Conservation (phyloP, 1,284 basidiomycete genomes). For the Prillingera fragicola region DNA sequence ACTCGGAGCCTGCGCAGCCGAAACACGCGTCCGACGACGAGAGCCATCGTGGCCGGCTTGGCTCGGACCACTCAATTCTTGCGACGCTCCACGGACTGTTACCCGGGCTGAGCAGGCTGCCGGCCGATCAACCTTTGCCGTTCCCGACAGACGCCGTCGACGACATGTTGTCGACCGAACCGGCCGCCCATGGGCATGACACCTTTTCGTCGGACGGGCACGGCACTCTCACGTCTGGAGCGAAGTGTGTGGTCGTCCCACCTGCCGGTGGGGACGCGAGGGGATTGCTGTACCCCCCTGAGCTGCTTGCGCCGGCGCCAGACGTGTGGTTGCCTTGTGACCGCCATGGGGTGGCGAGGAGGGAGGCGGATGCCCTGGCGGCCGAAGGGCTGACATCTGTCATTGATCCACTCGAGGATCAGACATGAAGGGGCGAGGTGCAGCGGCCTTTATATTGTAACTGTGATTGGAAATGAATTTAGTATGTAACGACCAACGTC, state of each 20-base stretch:
- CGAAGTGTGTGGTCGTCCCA: constrained; percentile 29
- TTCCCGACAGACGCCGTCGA: constrained; percentile 50
- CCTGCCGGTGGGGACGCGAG: constrained; percentile 69
- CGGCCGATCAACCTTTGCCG: constrained; percentile 6
- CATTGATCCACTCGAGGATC: constrained; percentile 23
- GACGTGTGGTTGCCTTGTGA: constrained; percentile 76
- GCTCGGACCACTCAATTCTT: constrained; percentile 10
- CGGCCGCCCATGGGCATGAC: constrained; percentile 49
- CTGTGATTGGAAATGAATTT: too few relatives aligned
- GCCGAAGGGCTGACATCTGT: constrained; percentile 26
- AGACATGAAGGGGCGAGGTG: too few relatives aligned
- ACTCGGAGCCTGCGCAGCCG: neutral
- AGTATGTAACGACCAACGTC: too few relatives aligned
- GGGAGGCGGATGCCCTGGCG: constrained; percentile 28
- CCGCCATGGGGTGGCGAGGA: constrained; percentile 56
- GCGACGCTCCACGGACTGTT: constrained; percentile 12
- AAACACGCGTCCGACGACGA: constrained; percentile 2
- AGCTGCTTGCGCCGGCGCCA: constrained; percentile 65
- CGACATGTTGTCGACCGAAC: constrained; percentile 67
- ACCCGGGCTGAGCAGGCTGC: constrained; percentile 6
- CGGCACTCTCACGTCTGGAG: too few relatives aligned
- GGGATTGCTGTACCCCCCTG: constrained; percentile 70
- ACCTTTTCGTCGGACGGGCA: too few relatives aligned
- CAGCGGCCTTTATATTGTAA: too few relatives aligned
- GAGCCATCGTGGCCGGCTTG: constrained; percentile 16